Evolutionary conservation across 495 filamentous ascomycete genomes (phyloP), one percentile per base, ranked within the genome.

Genomic region (Amniculicola lignicola): DNA sequence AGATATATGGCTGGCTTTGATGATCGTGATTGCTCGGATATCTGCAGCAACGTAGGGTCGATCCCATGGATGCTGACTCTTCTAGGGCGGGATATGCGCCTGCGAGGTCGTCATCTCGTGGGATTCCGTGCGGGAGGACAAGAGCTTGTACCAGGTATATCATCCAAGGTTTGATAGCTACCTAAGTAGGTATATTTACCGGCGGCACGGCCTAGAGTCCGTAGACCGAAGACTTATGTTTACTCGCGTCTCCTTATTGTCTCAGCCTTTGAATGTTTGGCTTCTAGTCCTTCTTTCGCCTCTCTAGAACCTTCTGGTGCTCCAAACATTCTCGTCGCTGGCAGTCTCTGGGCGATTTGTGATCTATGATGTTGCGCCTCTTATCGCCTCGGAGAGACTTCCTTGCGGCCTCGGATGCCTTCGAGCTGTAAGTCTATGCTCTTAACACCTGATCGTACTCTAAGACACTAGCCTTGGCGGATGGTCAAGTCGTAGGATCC

Each of bases 1-100:
- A 19, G 52, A 12, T 39, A 10, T 15, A n/a, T 35, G 44, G 44
- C 44, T 22, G 22, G 41, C 23, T 49, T 41, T 42, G 5, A 16
- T 35, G 15, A 36, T 44, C 47, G 22, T 38, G 11, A 59, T 59
- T 51, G 55, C 37, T 43, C 31, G 27, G 3, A 49, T 14, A 35
- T 43, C 23, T 33, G 38, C 54, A 12, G 7, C 51, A 3, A 22
- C 33, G 36, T 37, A 18, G 25, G 7, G 38, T 22, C 39, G 36
- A 52, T 51, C 54, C 12, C n/a, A n/a, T n/a, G n/a, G n/a, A n/a
- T n/a, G n/a, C n/a, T n/a, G n/a, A n/a, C n/a, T n/a, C n/a, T n/a
- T n/a, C n/a, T n/a, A n/a, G n/a, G n/a, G n/a, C 18, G 14, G 41
- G 22, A 24, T 14, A 10, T 43, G 19, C 54, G 43, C 52, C 46